phyloP scores from a whole-genome alignment of 139 green algal species.

The Haematococcus lacustris region DNA sequence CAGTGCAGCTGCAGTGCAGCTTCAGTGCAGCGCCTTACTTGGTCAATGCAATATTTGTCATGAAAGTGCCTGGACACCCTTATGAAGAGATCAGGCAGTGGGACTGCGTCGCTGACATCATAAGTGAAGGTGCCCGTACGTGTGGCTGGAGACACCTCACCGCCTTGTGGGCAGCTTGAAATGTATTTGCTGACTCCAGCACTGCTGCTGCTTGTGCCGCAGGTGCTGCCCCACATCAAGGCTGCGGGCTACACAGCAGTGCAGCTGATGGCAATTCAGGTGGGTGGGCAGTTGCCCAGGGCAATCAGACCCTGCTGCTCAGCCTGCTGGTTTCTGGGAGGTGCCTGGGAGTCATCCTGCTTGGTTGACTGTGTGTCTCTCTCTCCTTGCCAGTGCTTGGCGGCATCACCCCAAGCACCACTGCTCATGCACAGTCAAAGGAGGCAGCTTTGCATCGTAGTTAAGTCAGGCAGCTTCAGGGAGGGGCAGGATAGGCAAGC shows the following conservation, averaged over 20 bases:
- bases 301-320: background rate
- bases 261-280: conserved; percentile 84
- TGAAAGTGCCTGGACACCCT: too few species aligned
- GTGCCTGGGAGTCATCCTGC: conserved; percentile 1
- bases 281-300: background rate
- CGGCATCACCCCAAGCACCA: background rate
- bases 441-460: conserved; percentile 80
- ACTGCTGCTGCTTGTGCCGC: conserved; percentile 1
- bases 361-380: background rate
- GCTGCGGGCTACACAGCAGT: conserved; percentile 75
- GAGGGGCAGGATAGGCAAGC: too few species aligned
- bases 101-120: too few species aligned
- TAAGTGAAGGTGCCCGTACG: too few species aligned
- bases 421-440: conserved; percentile 61
- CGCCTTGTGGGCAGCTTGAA: too few species aligned
- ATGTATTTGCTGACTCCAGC: too few species aligned
- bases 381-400: background rate
- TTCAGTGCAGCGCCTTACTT: too few species aligned
- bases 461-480: too few species aligned
- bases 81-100: too few species aligned
- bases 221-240: conserved; percentile 80
- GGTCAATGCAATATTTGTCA: too few species aligned
- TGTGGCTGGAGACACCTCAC: too few species aligned
- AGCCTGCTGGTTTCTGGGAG: background rate
- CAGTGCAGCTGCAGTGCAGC: too few species aligned